Percentiles rank a stretch among this genome's conserved stretches.
These are phyloP conservation scores for Mucor plumbeus DNA, from an alignment of 371 early-diverging fungal species.

Conservation along the genomic window DNA sequence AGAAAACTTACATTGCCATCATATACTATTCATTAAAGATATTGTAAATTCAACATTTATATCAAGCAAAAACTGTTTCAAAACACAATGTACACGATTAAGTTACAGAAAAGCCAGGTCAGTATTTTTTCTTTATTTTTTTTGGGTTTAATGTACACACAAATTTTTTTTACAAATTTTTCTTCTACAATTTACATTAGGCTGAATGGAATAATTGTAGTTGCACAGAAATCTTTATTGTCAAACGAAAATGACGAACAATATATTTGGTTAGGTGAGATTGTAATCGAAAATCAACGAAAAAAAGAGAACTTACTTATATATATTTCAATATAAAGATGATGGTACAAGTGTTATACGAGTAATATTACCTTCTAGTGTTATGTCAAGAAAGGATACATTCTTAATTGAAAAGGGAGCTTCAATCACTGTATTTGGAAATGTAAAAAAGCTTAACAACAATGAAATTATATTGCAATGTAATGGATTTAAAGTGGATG, in stretches of 20 bases:
- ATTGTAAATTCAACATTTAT: constrained; percentile 9
- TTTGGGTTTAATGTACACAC: not conserved
- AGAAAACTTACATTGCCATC: constrained; percentile 28
- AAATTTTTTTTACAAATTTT: not conserved
- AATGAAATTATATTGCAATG: constrained; percentile 14
- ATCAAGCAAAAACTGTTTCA: not conserved
- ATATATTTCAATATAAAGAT: constrained; percentile 13
- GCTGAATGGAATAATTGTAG: constrained; percentile 27
- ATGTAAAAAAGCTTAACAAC: constrained; percentile 2
- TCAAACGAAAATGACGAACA: constrained; percentile 4
- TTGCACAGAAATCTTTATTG: constrained; percentile 16
- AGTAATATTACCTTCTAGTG: not conserved
- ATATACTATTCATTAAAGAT: constrained; percentile 26
- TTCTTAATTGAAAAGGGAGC: not conserved
- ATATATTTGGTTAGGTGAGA: constrained; percentile 28
- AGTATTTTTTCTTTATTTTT: too few relatives aligned
- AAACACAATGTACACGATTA: constrained; percentile 4
- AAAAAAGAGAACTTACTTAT: not conserved
- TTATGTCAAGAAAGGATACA: constrained; percentile 1
- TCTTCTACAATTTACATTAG: constrained; percentile 10
- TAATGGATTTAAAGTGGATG: constrained; percentile 20
- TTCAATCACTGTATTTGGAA: constrained; percentile 23
- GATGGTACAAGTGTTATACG: constrained; percentile 31
- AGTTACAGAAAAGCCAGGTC: constrained; percentile 25
- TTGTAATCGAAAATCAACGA: not conserved